Percentiles rank a stretch among this genome's conserved stretches.
phyloP scores from a whole-genome alignment of 352 stramenopile species.

The Globisporangium uncinulatum region DNA sequence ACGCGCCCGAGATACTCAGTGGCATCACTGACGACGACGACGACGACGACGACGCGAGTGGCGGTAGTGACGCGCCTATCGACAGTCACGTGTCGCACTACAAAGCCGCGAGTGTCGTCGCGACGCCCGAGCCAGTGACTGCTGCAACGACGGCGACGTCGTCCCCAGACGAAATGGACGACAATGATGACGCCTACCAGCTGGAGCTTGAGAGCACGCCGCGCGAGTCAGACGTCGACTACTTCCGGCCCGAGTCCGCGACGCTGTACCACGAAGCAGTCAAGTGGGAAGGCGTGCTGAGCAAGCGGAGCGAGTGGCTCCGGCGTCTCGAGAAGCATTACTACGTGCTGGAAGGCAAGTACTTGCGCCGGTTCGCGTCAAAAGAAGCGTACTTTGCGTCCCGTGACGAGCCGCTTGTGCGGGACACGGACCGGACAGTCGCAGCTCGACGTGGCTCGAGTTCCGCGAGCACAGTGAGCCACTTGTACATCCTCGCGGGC shows the following conservation, averaged over 20 bases:
- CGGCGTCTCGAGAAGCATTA: constrained; percentile 80
- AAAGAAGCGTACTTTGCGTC: constrained; percentile 82
- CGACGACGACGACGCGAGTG: background rate
- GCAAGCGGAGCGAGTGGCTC: constrained; percentile 77
- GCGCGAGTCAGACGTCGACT: constrained; percentile 20
- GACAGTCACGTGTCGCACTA: constrained; percentile 4
- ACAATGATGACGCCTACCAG: constrained; percentile 2
- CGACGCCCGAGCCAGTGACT: constrained; percentile 2
- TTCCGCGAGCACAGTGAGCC: constrained; percentile 40
- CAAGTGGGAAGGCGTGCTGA: constrained; percentile 80
- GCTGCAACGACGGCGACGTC: constrained; percentile 1
- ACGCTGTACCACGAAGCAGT: constrained; percentile 80
- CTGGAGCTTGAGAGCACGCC: constrained; percentile 11
- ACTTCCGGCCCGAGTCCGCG: constrained; percentile 49
- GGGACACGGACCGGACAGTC: constrained; percentile 26
- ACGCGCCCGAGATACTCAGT: constrained; percentile 14
- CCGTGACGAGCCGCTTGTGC: constrained; percentile 64
- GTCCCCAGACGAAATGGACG: background rate
- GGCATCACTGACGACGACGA: background rate
- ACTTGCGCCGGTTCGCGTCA: constrained; percentile 73
- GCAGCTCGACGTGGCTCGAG: constrained; percentile 31
- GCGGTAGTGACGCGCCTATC: background rate
- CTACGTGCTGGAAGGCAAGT: constrained; percentile 83
- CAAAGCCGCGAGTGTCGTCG: background rate
- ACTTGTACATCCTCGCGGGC: constrained; percentile 74